Percentiles rank a stretch among this genome's conserved stretches.
These are phyloP conservation scores for Camellia sinensis DNA, from an alignment of 148 eudicot species.

Conservation along the genomic window DNA sequence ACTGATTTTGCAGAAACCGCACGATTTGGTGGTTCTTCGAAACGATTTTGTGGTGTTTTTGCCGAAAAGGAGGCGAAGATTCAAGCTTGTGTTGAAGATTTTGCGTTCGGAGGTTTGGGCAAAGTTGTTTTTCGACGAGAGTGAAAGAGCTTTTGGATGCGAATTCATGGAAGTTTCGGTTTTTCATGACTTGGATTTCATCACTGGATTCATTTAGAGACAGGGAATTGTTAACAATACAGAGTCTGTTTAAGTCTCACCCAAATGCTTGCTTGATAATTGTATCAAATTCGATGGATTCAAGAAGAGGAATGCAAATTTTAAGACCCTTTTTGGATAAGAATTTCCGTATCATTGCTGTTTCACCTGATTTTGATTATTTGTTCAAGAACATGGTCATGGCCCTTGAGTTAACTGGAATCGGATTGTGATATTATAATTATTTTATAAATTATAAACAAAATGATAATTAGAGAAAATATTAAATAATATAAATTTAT, in stretches of 20 bases:
- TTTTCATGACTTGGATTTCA: conserved; percentile 93
- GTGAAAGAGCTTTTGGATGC: conserved; percentile 43
- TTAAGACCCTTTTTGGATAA: conserved; percentile 47
- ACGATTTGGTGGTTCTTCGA: background rate
- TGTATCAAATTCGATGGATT: conserved; percentile 61
- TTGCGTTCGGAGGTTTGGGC: conserved; percentile 14
- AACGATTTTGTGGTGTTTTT: background rate
- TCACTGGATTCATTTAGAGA: conserved; percentile 47
- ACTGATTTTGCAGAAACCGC: background rate
- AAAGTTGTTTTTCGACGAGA: conserved; percentile 32
- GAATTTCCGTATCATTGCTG: conserved; percentile 41
- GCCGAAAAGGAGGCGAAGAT: conserved; percentile 11
- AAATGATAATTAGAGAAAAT: too few species aligned
- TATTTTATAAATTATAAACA: too few species aligned
- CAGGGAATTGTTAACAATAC: conserved; percentile 46
- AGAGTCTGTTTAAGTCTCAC: conserved; percentile 66
- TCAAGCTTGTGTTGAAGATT: conserved; percentile 12
- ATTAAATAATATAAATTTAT: too few species aligned
- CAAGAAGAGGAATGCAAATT: conserved; percentile 38
- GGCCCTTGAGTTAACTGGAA: too few species aligned
- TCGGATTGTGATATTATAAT: too few species aligned
- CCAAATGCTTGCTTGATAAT: conserved; percentile 65
- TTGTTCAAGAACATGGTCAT: conserved; percentile 41
- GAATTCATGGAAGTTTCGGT: conserved; percentile 44
- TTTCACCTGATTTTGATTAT: conserved; percentile 57